phyloP scores from a whole-genome alignment of 306 rosid species.

The Quercus rubra region DNA sequence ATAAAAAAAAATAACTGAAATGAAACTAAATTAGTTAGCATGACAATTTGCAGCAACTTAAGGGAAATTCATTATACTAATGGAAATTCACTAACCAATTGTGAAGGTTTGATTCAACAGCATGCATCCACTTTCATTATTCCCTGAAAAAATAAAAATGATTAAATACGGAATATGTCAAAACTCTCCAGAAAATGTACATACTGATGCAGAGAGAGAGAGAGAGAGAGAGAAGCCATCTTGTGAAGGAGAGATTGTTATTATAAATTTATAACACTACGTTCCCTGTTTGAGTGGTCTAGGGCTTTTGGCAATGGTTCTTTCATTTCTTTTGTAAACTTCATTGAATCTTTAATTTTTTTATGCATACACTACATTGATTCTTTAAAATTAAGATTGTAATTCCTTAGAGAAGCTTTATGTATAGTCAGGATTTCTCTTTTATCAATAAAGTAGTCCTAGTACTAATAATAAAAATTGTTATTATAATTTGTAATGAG shows the following conservation, averaged over 20 bases:
- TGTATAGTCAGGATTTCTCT: too few species aligned
- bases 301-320: too few species aligned
- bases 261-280: background rate
- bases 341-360: too few species aligned
- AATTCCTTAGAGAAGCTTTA: too few species aligned
- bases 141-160: constrained; percentile 52
- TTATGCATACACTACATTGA: too few species aligned
- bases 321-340: too few species aligned
- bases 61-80: constrained; percentile 2
- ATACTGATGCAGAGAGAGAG: background rate
- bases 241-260: background rate
- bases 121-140: constrained; percentile 80
- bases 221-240: background rate
- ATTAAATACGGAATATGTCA: constrained; percentile 13
- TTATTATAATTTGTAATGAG: background rate
- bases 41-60: background rate
- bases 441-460: too few species aligned
- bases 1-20: background rate
- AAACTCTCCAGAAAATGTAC: constrained; percentile 13
- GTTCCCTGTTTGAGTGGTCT: too few species aligned
- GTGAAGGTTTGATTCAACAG: constrained; percentile 88
- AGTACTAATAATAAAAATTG: background rate
- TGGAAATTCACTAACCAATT: constrained; percentile 56
- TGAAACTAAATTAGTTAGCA: constrained; percentile 2
- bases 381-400: too few species aligned